Evolutionary conservation across 345 rosid genomes (phyloP), one percentile per base, ranked within the genome.

Genomic region (Citrus hindsii): DNA sequence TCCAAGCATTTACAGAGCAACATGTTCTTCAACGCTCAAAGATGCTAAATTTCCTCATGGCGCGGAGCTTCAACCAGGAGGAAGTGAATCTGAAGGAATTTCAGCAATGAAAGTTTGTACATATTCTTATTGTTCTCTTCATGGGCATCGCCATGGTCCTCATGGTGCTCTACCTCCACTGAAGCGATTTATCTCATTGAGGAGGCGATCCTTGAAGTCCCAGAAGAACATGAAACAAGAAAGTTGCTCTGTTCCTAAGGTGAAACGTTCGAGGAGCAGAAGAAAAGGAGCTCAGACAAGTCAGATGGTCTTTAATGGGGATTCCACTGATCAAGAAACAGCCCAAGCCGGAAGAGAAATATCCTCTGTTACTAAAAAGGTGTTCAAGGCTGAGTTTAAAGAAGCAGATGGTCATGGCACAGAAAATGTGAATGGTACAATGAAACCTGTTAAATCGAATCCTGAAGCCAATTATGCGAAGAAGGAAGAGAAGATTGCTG

Each of bases 111-210:
- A 84, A 77, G 88, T 86, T 33, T 96, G 99, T 73, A 80, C 81
- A 2, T 97, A 92, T 76, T 89, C 84, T 82, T 97, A 94, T 66
- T 97, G 99, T 73, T 97, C 99, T 73, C 87, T 97, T 38, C 99
- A 97, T 13, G 94, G 97, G 32, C 93, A 88, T 77, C 83, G 68
- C 67, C 95, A 89, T 75, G 85, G 83, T 16, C 61, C 61, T 64
- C 94, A 89, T 75, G 85, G 82, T 9, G 64, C 28, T 83, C 77
- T 82, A 16, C 92, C 92, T 32, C 86, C 92, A 32, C 28, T 92
- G 82, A 90, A 86, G 86, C 87, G 85, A 73, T 86, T 92, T 81
- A 87, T 87, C 53, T 90, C 94, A 8, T 88, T 88, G 85, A 86
- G 95, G 82, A 85, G 92, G 80, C 88, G 80, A 56, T 38, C 77